Conservation (phyloP, 2,329 filamentous ascomycete genomes). For the Aaosphaeria pasadenensis region DNA sequence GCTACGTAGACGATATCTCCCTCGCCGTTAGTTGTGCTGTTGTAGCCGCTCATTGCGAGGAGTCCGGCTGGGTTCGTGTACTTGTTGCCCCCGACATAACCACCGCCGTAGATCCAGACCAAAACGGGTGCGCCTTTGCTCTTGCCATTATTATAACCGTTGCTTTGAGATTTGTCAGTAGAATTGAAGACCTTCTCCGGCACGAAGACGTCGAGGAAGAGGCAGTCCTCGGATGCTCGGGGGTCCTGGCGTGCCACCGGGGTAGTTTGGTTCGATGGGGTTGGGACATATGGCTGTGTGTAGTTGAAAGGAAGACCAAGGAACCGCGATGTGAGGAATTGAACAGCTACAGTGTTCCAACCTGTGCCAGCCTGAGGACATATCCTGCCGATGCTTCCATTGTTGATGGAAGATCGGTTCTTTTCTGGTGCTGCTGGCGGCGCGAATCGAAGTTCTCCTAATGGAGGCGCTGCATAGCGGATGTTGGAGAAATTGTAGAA, state of each 20-base stretch:
- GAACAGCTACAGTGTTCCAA: conserved; percentile 40
- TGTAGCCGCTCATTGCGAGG: conserved; percentile 40
- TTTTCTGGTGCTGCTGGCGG: conserved; percentile 43
- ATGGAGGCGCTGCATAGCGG: conserved; percentile 53
- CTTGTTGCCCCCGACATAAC: conserved; percentile 45
- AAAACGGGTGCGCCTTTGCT: conserved; percentile 41
- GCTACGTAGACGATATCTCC: conserved; percentile 45
- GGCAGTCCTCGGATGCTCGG: conserved; percentile 45
- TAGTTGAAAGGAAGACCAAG: conserved; percentile 26
- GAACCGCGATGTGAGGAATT: conserved; percentile 33
- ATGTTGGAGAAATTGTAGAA: conserved; percentile 58
- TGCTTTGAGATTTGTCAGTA: conserved; percentile 15
- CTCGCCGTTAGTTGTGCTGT: conserved; percentile 16
- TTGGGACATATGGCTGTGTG: conserved; percentile 21
- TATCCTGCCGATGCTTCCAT: conserved; percentile 37
- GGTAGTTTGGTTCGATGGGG: conserved; percentile 22
- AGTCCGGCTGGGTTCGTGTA: conserved; percentile 40
- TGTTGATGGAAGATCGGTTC: conserved; percentile 47
- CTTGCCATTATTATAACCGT: background rate
- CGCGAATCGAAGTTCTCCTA: conserved; percentile 50
- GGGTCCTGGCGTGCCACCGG: conserved; percentile 19
- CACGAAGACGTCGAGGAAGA: conserved; percentile 48
- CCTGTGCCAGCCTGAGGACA: conserved; percentile 38
- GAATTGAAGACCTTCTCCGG: conserved; percentile 38
- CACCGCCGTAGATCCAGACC: conserved; percentile 53